These are phyloP conservation scores for Xylariaceae sp. DNA, from an alignment of 2,329 filamentous ascomycete species.

Conservation along the genomic window DNA sequence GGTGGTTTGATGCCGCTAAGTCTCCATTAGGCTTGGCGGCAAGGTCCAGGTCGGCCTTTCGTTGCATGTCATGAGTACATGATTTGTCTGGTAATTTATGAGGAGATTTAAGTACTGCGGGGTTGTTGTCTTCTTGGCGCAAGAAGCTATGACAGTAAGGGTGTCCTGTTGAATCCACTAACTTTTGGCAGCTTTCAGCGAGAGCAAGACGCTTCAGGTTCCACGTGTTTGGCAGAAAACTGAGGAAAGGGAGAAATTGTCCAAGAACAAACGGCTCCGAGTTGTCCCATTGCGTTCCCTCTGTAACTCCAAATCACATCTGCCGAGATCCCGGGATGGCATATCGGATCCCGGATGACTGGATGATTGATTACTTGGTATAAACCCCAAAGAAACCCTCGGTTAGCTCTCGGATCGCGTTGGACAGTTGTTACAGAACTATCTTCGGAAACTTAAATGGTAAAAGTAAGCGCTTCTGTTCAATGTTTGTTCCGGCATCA, in stretches of 20 bases:
- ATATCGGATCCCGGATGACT: neutral
- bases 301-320: conserved; percentile 4
- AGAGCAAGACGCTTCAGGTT: no score
- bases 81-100: neutral
- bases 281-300: no score
- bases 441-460: no score
- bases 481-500: neutral
- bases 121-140: conserved; percentile 6
- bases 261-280: no score
- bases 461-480: neutral
- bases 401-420: neutral
- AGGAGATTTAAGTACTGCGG: conserved; percentile 10
- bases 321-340: conserved; percentile 3
- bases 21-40: conserved; percentile 3
- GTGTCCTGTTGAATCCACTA: no score
- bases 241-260: no score
- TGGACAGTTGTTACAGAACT: neutral
- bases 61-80: conserved; percentile 2
- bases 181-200: no score
- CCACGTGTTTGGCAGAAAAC: no score
- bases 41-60: neutral
- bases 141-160: neutral
- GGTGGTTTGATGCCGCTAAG: conserved; percentile 10
- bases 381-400: neutral
- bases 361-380: neutral